Evolutionary conservation across 1,284 basidiomycete species (phyloP).

Genomic region (Austropuccinia psidii): DNA sequence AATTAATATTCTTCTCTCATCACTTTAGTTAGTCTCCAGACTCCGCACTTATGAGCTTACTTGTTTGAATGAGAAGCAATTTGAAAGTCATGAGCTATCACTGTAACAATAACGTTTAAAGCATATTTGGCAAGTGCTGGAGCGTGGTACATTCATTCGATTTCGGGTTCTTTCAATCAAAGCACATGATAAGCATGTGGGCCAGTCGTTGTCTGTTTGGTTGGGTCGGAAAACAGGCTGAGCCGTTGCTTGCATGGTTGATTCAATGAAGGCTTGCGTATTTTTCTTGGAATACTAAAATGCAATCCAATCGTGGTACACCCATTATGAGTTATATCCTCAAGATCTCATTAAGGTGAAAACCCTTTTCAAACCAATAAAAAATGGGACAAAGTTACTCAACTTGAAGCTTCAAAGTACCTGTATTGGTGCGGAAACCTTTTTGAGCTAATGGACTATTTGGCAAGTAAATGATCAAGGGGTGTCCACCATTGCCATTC

Average conservation of each 20-base stretch:
- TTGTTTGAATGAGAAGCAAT: too few relatives aligned
- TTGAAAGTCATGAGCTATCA: too few relatives aligned
- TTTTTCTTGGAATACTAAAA: conserved; percentile 15
- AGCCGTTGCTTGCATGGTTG: conserved; percentile 38
- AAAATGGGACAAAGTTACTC: too few relatives aligned
- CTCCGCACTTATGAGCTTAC: too few relatives aligned
- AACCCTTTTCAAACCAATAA: background rate
- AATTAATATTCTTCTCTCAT: too few relatives aligned
- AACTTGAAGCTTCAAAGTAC: conserved; percentile 22
- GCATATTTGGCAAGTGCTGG: conserved; percentile 1
- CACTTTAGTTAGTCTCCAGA: too few relatives aligned
- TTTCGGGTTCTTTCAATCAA: conserved; percentile 38
- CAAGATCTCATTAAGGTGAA: background rate
- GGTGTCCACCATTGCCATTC: conserved; percentile 20
- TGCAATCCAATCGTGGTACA: background rate
- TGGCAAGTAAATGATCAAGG: conserved; percentile 22
- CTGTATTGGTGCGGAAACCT: background rate
- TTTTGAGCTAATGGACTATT: conserved; percentile 2
- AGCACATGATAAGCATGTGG: conserved; percentile 50
- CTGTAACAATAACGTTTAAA: conserved; percentile 11
- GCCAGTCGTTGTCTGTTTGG: conserved; percentile 44
- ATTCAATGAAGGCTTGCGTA: background rate
- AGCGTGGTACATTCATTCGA: background rate
- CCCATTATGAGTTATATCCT: background rate
- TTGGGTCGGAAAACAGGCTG: conserved; percentile 45